Conservation (phyloP, 208 protist species). For the Leishmania tarentolae region DNA sequence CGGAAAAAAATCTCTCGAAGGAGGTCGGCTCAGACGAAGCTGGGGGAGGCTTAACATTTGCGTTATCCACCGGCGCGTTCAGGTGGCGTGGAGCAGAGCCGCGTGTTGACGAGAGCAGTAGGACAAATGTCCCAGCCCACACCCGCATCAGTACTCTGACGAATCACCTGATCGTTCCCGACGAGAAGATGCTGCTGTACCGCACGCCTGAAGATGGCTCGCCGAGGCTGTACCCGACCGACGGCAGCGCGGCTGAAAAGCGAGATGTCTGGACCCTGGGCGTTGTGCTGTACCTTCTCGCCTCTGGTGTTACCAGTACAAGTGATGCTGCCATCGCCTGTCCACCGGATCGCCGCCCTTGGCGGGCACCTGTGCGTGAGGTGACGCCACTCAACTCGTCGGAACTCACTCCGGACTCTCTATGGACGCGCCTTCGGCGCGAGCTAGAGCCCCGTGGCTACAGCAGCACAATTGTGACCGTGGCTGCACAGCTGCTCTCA, state of each 20-base stretch:
- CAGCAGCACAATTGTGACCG: constrained; percentile 41
- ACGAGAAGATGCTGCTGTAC: constrained; percentile 2
- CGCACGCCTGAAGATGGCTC: constrained; percentile 25
- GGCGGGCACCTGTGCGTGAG: neutral
- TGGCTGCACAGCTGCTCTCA: constrained; percentile 64
- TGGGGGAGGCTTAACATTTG: neutral
- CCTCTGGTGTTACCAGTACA: constrained; percentile 30
- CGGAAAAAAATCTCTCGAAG: neutral
- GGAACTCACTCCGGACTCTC: constrained; percentile 44
- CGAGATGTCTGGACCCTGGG: constrained; percentile 65
- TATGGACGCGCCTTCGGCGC: constrained; percentile 43
- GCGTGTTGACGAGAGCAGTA: neutral
- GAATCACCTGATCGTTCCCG: neutral
- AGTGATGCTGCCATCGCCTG: constrained; percentile 3
- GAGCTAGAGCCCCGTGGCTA: constrained; percentile 56
- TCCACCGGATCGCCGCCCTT: neutral
- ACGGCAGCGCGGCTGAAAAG: constrained; percentile 19
- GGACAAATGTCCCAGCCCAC: neutral
- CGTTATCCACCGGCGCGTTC: neutral
- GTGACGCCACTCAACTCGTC: constrained; percentile 60
- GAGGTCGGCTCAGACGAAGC: neutral
- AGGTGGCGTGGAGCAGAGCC: neutral
- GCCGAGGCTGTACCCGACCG: constrained; percentile 1
- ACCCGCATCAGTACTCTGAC: neutral
- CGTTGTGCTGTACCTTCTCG: constrained; percentile 54